A percentile compares a stretch with the other conserved stretches of the same genome.
Conservation (phyloP, 257 asterid genomes). For the Capsicum baccatum region DNA sequence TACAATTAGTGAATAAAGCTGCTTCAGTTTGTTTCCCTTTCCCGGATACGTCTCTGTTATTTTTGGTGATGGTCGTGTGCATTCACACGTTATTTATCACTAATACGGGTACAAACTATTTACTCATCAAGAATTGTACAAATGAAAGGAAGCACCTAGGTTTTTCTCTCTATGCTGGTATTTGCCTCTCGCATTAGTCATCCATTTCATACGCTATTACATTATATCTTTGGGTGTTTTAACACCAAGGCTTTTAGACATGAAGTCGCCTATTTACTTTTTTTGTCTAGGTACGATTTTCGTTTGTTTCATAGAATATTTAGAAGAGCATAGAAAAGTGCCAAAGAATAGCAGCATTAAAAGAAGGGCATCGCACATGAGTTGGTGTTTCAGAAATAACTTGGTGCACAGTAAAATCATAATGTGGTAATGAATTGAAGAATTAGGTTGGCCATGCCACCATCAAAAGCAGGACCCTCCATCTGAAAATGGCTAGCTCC, state of each 20-base stretch:
- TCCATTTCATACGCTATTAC: not conserved
- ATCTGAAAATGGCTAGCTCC: constrained; percentile 84
- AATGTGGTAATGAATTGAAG: constrained; percentile 50
- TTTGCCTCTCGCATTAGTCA: not conserved
- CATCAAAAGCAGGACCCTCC: constrained; percentile 84
- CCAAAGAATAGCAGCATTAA: not conserved
- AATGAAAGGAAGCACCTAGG: not conserved
- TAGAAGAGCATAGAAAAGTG: not conserved
- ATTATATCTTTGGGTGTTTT: not conserved
- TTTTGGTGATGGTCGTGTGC: constrained; percentile 5
- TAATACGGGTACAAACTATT: not conserved
- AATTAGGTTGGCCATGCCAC: constrained; percentile 65
- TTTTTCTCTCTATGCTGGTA: not conserved
- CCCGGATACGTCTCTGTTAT: not conserved
- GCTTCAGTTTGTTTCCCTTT: not conserved
- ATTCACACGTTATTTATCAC: not conserved
- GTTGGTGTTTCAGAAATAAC: not conserved
- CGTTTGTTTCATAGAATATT: not conserved
- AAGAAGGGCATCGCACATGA: not conserved
- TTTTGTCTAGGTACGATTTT: not conserved
- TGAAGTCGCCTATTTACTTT: not conserved
- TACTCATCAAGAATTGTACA: no score
- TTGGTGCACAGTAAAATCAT: constrained; percentile 23
- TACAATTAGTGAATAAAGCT: not conserved
- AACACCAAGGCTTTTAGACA: not conserved